Evolutionary conservation across 2,329 filamentous ascomycete genomes (phyloP).

Genomic region (Cordyceps cateniannulata): DNA sequence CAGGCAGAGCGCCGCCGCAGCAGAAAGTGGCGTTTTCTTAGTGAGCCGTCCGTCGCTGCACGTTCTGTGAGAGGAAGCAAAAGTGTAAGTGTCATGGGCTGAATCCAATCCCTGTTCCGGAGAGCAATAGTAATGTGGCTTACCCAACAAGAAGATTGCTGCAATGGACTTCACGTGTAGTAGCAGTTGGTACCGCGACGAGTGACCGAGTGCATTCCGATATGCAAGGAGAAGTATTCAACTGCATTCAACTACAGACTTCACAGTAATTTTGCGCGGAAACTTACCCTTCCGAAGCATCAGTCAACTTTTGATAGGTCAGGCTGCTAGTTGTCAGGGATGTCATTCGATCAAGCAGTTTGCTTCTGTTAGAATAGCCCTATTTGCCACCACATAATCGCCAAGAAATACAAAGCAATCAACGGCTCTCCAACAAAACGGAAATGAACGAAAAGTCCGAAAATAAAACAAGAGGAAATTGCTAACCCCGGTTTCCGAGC

Average conservation of each 20-base stretch:
- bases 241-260: too few relatives aligned
- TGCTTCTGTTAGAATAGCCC: neutral
- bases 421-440: neutral
- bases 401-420: neutral
- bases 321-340: neutral
- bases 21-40: neutral
- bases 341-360: neutral
- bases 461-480: neutral
- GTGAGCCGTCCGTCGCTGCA: neutral
- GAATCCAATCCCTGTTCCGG: conserved; percentile 1
- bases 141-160: too few relatives aligned
- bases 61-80: neutral
- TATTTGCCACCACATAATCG: neutral
- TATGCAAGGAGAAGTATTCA: too few relatives aligned
- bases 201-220: too few relatives aligned
- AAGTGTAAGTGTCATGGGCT: conserved; percentile 2
- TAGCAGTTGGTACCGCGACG: too few relatives aligned
- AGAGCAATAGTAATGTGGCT: neutral
- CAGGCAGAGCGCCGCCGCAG: too few relatives aligned
- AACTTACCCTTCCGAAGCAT: neutral
- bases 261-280: neutral
- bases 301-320: neutral
- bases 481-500: neutral
- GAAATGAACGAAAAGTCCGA: neutral
- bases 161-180: too few relatives aligned